Evolutionary conservation across 345 rosid species (phyloP).

Genomic region (Lenwebbia sp.): DNA sequence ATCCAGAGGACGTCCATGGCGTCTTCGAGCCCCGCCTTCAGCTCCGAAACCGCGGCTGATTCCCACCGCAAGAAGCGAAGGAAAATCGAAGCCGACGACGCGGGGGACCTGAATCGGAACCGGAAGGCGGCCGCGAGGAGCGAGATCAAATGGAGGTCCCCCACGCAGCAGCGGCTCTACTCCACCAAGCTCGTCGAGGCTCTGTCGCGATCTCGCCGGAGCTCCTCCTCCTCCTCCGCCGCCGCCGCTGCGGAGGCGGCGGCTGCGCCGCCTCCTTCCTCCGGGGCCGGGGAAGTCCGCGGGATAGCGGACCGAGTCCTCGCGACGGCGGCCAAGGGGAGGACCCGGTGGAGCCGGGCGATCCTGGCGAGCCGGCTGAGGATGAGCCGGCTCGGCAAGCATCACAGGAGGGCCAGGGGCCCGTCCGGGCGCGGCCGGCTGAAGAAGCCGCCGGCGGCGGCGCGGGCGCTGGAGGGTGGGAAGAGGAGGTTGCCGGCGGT

Average conservation of each 20-base stretch:
- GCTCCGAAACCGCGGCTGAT: neutral
- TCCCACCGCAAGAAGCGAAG: neutral
- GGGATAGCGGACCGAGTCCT: slow-evolving; percentile 36
- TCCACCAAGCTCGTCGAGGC: slow-evolving; percentile 55
- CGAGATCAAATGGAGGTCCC: slow-evolving; percentile 38
- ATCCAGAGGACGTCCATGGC: neutral
- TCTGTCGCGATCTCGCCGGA: slow-evolving; percentile 28
- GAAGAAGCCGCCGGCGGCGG: slow-evolving; percentile 8
- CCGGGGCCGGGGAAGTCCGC: slow-evolving; percentile 23
- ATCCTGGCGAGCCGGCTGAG: slow-evolving; percentile 34
- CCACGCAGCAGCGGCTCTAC: slow-evolving; percentile 53
- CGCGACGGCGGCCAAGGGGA: slow-evolving; percentile 52
- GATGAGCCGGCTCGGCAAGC: slow-evolving; percentile 20
- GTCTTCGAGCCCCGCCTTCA: neutral
- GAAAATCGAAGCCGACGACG: neutral
- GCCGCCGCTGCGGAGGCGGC: slow-evolving; percentile 6
- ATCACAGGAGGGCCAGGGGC: slow-evolving; percentile 36
- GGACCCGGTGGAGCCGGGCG: slow-evolving; percentile 69
- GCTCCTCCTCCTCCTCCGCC: slow-evolving; percentile 2
- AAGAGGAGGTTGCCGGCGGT: slow-evolving; percentile 34
- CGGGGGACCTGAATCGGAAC: neutral
- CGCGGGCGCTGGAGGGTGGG: slow-evolving; percentile 1
- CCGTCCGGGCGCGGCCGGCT: slow-evolving; percentile 5
- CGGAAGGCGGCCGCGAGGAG: neutral
- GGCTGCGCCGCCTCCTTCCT: neutral